Conservation (phyloP, 768 basidiomycete genomes). For the Albatrellus ellisii region DNA sequence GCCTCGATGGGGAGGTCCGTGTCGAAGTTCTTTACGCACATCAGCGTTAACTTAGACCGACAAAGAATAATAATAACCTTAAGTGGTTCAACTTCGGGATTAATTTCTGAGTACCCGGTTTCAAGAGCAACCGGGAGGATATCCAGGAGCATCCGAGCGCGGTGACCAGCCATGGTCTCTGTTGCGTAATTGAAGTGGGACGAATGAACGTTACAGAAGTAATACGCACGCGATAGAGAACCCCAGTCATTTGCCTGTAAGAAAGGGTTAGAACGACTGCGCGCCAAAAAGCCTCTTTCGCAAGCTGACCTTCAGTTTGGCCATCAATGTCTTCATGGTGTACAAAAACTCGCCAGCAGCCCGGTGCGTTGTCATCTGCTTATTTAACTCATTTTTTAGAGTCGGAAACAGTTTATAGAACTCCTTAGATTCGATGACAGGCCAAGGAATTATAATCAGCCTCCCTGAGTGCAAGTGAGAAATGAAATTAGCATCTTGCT, state of each 20-base stretch:
- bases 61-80: slow-evolving; percentile 25
- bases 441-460: slow-evolving; percentile 51
- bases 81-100: slow-evolving; percentile 33
- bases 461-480: slow-evolving; percentile 44
- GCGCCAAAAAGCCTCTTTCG: background rate
- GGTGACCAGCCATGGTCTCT: slow-evolving; percentile 38
- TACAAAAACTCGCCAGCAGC: slow-evolving; percentile 42
- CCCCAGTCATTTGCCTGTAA: slow-evolving; percentile 52
- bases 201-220: background rate
- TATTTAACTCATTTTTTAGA: slow-evolving; percentile 34
- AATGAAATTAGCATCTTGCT: slow-evolving; percentile 51
- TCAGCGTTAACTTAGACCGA: background rate
- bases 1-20: slow-evolving; percentile 28
- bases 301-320: slow-evolving; percentile 42
- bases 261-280: too few relatives aligned
- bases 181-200: background rate
- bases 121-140: slow-evolving; percentile 35
- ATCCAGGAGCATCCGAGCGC: slow-evolving; percentile 22
- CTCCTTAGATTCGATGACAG: slow-evolving; percentile 46
- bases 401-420: slow-evolving; percentile 44
- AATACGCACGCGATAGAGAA: slow-evolving; percentile 39
- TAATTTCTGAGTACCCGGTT: slow-evolving; percentile 32
- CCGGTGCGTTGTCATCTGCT: slow-evolving; percentile 33
- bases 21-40: slow-evolving; percentile 33
- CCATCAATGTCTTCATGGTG: slow-evolving; percentile 50